Conservation (phyloP, 805 yeast species). For the Teunomyces panamensis region DNA sequence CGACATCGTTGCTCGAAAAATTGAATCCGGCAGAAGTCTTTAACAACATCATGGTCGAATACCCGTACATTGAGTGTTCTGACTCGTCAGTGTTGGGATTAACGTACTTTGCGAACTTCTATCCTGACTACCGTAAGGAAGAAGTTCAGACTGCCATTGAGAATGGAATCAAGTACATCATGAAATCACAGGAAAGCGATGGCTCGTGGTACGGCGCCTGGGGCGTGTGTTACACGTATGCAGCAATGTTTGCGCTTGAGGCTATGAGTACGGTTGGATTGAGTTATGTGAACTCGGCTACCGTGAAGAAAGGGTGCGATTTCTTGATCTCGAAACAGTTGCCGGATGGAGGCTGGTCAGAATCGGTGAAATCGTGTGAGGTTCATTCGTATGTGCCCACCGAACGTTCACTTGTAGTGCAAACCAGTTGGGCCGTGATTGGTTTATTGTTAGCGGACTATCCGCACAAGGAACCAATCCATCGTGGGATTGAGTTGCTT, state of each 20-base stretch:
- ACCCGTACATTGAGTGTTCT: conserved; percentile 97
- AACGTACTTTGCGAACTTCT: conserved; percentile 67
- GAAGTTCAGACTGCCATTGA: conserved; percentile 70
- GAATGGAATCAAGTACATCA: conserved; percentile 72
- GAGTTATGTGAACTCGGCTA: conserved; percentile 56
- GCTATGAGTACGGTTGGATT: conserved; percentile 74
- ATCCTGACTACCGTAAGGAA: conserved; percentile 57
- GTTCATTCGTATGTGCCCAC: conserved; percentile 70
- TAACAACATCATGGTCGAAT: conserved; percentile 97
- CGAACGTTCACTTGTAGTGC: conserved; percentile 68
- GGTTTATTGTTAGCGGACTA: conserved; percentile 78
- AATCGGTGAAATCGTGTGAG: conserved; percentile 87
- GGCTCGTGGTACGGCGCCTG: conserved; percentile 99
- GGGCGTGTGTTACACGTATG: conserved; percentile 96
- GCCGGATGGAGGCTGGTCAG: conserved; percentile 97
- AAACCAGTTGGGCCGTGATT: conserved; percentile 89
- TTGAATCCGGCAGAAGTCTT: conserved; percentile 97
- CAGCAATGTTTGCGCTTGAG: conserved; percentile 96
- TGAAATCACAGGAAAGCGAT: conserved; percentile 62
- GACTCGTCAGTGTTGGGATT: conserved; percentile 92
- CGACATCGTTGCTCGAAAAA: conserved; percentile 70
- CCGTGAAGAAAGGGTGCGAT: conserved; percentile 77
- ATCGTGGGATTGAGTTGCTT: conserved; percentile 59
- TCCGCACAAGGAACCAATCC: conserved; percentile 64
- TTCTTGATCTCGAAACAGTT: conserved; percentile 74